Conservation (phyloP, 176 grass and related monocot genomes). For the Leersia perrieri region DNA sequence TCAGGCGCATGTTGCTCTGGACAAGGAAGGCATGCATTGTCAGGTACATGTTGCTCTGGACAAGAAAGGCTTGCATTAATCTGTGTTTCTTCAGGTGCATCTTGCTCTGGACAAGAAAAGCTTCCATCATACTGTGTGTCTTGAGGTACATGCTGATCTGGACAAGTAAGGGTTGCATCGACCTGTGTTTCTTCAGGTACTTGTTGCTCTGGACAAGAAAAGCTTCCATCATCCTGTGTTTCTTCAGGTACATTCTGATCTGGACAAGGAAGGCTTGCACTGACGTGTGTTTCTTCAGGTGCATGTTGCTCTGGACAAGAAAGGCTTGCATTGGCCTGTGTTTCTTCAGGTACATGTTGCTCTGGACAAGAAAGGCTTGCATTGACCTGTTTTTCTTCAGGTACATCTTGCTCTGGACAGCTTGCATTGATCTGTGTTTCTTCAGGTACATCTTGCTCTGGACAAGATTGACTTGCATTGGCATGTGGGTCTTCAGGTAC, state of each 20-base stretch:
- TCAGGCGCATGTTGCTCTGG: background rate
- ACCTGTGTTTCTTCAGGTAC: too few species aligned
- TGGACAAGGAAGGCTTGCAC: background rate
- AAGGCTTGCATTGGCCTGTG: constrained; percentile 2
- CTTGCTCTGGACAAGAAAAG: background rate
- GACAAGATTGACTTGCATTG: background rate
- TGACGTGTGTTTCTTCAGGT: background rate
- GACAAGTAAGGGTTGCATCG: too few species aligned
- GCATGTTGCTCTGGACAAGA: constrained; percentile 12
- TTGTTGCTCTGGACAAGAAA: background rate
- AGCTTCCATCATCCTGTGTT: background rate
- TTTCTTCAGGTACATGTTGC: constrained; percentile 31
- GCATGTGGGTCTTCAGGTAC: background rate
- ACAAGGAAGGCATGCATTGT: background rate
- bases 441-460: background rate
- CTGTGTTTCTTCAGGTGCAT: background rate
- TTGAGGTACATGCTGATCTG: too few species aligned
- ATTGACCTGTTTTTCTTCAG: background rate
- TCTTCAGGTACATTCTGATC: background rate
- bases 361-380: constrained; percentile 8
- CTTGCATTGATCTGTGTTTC: background rate
- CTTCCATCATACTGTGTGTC: background rate
- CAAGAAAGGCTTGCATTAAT: background rate
- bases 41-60: background rate
- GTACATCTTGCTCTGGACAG: background rate